phyloP scores from a whole-genome alignment of 2,329 filamentous ascomycete genomes.

The Aspergillus neoniger region DNA sequence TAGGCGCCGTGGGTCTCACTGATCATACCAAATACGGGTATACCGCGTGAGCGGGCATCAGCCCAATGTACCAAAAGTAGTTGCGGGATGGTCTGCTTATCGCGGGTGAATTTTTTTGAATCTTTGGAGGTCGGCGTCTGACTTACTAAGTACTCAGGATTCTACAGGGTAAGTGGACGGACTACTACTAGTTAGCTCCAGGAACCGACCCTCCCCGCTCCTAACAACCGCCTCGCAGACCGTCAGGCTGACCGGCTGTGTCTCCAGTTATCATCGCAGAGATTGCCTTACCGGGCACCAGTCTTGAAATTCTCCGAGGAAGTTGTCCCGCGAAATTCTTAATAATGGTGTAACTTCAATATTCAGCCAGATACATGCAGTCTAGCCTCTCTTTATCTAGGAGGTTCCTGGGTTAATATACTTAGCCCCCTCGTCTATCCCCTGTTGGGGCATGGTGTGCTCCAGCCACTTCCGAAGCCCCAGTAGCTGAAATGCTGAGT shows the following conservation, averaged over 20 bases:
- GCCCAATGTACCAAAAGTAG: too few relatives aligned
- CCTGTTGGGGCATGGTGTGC: background rate
- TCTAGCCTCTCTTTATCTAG: background rate
- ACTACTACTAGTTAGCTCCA: background rate
- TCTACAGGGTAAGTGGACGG: too few relatives aligned
- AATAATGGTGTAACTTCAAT: conserved; percentile 1
- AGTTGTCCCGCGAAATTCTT: background rate
- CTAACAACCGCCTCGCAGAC: too few relatives aligned
- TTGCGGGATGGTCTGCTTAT: background rate
- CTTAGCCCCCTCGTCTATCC: background rate
- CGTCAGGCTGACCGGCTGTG: background rate
- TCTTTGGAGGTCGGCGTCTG: background rate
- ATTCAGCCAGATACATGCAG: background rate
- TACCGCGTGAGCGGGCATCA: too few relatives aligned
- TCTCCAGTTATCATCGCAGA: background rate
- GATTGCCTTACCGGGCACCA: background rate
- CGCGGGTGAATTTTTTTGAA: background rate
- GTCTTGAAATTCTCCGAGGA: background rate
- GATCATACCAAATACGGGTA: background rate
- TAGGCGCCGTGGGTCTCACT: background rate
- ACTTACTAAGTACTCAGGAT: background rate
- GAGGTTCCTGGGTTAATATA: background rate
- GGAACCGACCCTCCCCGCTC: background rate
- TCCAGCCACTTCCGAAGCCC: background rate
- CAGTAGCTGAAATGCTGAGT: background rate